These are phyloP conservation scores for Zygosaccharomyces siamensis DNA, from an alignment of 805 yeast species.

Conservation along the genomic window DNA sequence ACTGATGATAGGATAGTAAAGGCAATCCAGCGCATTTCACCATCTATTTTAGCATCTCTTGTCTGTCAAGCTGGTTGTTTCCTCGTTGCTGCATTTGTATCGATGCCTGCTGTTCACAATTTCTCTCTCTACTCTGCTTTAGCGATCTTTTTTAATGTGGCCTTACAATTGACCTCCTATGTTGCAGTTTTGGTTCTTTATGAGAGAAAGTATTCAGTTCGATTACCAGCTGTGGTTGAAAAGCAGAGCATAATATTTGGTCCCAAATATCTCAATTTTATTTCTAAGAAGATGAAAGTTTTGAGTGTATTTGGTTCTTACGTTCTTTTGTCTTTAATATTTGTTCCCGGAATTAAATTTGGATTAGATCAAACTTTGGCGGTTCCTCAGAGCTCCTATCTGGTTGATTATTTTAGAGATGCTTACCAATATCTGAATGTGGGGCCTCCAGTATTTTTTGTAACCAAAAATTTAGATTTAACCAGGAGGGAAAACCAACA, in stretches of 20 bases:
- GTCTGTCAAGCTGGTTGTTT: conserved; percentile 77
- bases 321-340: conserved; percentile 62
- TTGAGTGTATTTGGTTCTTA: conserved; percentile 52
- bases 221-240: neutral
- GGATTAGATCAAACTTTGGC: conserved; percentile 92
- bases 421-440: conserved; percentile 67
- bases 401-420: conserved; percentile 76
- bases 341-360: conserved; percentile 62
- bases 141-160: conserved; percentile 71
- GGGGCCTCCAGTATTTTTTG: conserved; percentile 91
- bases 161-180: conserved; percentile 77
- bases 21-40: conserved; percentile 74
- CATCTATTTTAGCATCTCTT: conserved; percentile 77
- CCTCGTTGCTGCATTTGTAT: conserved; percentile 68
- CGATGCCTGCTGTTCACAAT: conserved; percentile 95
- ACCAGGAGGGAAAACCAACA: conserved; percentile 62
- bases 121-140: conserved; percentile 90
- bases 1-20: conserved; percentile 56
- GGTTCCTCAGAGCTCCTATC: conserved; percentile 74
- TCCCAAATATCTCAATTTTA: conserved; percentile 37
- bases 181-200: conserved; percentile 55
- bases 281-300: conserved; percentile 49
- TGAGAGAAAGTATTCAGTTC: conserved; percentile 17
- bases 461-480: conserved; percentile 63
- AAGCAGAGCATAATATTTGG: conserved; percentile 6